A percentile compares a stretch with the other conserved stretches of the same genome.
Evolutionary conservation across 495 filamentous ascomycete species (phyloP).

Genomic region (Cercophora newfieldiana): DNA sequence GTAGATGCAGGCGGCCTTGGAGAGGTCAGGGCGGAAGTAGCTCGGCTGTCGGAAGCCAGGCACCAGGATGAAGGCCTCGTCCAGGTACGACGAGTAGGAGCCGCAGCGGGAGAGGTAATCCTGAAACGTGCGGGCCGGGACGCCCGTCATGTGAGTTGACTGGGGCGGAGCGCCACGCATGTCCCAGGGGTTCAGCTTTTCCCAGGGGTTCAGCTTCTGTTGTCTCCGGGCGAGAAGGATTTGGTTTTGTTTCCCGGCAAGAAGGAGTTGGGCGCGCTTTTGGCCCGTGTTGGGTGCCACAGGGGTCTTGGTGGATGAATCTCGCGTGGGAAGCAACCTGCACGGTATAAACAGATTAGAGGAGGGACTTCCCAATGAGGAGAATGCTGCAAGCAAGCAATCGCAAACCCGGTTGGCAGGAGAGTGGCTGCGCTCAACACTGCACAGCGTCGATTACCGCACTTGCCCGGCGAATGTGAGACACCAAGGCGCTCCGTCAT

Average conservation of each 20-base stretch:
- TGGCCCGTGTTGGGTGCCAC: background rate
- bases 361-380: background rate
- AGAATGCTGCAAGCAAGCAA: background rate
- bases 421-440: too few relatives aligned
- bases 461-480: background rate
- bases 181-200: conserved; percentile 7
- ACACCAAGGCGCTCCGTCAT: too few relatives aligned
- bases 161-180: conserved; percentile 12
- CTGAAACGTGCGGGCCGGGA: conserved; percentile 10
- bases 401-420: background rate
- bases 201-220: conserved; percentile 1
- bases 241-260: background rate
- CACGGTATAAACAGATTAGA: background rate
- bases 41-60: conserved; percentile 12
- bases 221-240: background rate
- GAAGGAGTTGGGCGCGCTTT: conserved; percentile 3
- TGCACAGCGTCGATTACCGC: too few relatives aligned
- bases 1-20: conserved; percentile 19
- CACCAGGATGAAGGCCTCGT: conserved; percentile 14
- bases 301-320: background rate
- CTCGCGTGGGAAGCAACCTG: background rate
- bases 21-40: conserved; percentile 17
- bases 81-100: conserved; percentile 13
- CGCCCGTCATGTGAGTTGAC: conserved; percentile 16
- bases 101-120: conserved; percentile 14